Evolutionary conservation across 1,284 basidiomycete genomes (phyloP).

Genomic region (Ceratobasidium papillatum): DNA sequence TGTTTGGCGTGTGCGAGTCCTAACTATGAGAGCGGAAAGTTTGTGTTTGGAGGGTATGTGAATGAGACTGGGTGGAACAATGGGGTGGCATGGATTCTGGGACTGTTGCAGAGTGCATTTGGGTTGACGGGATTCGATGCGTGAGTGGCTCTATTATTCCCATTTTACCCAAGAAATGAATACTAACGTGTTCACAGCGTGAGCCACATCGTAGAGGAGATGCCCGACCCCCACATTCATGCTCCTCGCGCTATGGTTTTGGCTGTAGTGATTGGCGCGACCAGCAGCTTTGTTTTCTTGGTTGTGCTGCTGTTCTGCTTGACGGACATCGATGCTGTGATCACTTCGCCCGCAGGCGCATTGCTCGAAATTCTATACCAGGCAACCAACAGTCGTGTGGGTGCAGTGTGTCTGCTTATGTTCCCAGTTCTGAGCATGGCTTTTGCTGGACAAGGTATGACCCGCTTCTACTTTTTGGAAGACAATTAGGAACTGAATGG

Average conservation of each 20-base stretch:
- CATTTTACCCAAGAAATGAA: background rate
- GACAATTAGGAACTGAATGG: background rate
- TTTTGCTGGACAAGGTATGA: conserved; percentile 44
- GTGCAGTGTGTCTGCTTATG: conserved; percentile 64
- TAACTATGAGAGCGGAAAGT: conserved; percentile 21
- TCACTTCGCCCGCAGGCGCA: conserved; percentile 66
- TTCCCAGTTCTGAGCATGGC: conserved; percentile 56
- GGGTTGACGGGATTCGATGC: conserved; percentile 40
- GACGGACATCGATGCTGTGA: conserved; percentile 63
- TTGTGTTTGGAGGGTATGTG: conserved; percentile 40
- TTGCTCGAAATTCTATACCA: conserved; percentile 73
- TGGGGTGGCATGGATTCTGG: conserved; percentile 35
- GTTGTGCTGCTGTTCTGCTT: conserved; percentile 75
- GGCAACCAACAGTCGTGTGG: conserved; percentile 65
- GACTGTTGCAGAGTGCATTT: conserved; percentile 38
- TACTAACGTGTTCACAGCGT: background rate
- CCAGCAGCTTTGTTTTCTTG: conserved; percentile 67
- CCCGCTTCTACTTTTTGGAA: background rate
- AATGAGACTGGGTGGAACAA: conserved; percentile 37
- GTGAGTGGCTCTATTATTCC: background rate
- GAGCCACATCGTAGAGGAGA: conserved; percentile 66
- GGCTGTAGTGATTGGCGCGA: conserved; percentile 69
- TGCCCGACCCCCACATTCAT: conserved; percentile 63
- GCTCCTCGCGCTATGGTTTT: conserved; percentile 68
- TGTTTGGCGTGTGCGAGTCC: conserved; percentile 35